Evolutionary conservation across 495 filamentous ascomycete genomes (phyloP).

Genomic region (Aspergillus funiculosus): DNA sequence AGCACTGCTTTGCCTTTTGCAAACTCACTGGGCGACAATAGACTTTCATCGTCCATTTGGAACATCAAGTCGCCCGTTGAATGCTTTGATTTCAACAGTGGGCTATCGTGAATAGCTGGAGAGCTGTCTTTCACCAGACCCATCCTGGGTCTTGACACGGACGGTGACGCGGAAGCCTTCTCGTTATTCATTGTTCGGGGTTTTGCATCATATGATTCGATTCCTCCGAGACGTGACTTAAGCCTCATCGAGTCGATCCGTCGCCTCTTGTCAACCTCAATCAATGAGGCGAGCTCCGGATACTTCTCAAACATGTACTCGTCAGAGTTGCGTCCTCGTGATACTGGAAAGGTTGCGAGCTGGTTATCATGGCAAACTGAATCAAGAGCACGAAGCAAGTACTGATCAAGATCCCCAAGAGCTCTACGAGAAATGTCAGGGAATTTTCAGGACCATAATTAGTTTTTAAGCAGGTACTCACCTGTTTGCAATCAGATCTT

Average conservation of each 20-base stretch:
- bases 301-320: slow-evolving; percentile 63
- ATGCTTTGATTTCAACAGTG: slow-evolving; percentile 56
- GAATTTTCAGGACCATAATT: background rate
- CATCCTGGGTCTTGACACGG: slow-evolving; percentile 47
- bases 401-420: slow-evolving; percentile 80
- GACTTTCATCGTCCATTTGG: slow-evolving; percentile 81
- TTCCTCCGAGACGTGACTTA: slow-evolving; percentile 52
- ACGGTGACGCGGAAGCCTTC: slow-evolving; percentile 49
- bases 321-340: slow-evolving; percentile 67
- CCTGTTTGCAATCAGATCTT: slow-evolving; percentile 84
- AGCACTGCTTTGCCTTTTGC: slow-evolving; percentile 31
- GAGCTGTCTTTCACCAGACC: slow-evolving; percentile 43
- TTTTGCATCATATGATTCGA: slow-evolving; percentile 48
- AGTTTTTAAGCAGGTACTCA: slow-evolving; percentile 24
- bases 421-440: slow-evolving; percentile 42
- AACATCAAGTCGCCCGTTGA: slow-evolving; percentile 80
- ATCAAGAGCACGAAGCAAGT: slow-evolving; percentile 73
- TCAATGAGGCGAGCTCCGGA: slow-evolving; percentile 52
- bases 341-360: slow-evolving; percentile 64
- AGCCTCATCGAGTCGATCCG: slow-evolving; percentile 57
- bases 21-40: slow-evolving; percentile 22
- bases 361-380: slow-evolving; percentile 76
- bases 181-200: slow-evolving; percentile 42
- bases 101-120: slow-evolving; percentile 40
- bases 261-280: slow-evolving; percentile 49